Conservation (phyloP, 352 stramenopile genomes). For the Elongisporangium anandrum region DNA sequence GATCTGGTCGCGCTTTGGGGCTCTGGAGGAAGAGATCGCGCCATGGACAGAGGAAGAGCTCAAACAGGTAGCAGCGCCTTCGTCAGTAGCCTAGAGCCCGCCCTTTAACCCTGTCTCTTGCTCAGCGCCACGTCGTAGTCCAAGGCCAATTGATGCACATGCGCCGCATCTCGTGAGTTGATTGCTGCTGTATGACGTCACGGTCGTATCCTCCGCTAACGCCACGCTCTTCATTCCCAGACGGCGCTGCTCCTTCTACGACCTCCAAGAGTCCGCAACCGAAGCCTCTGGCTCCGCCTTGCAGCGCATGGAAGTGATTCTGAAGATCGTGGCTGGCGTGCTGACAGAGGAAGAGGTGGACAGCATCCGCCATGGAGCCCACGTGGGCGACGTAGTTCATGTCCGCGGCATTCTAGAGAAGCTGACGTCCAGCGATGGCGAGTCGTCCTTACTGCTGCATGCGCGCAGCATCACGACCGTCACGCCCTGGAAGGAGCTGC, state of each 20-base stretch:
- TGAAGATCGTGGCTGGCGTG: slow-evolving; percentile 71
- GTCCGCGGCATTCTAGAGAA: slow-evolving; percentile 57
- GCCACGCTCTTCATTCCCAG: slow-evolving; percentile 12
- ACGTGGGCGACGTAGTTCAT: slow-evolving; percentile 64
- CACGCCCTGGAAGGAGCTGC: slow-evolving; percentile 44
- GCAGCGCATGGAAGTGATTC: slow-evolving; percentile 62
- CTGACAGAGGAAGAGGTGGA: slow-evolving; percentile 63
- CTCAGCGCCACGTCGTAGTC: slow-evolving; percentile 34
- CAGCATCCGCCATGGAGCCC: slow-evolving; percentile 51
- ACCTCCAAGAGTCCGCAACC: slow-evolving; percentile 31
- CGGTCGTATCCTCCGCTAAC: background rate
- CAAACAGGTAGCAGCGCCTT: slow-evolving; percentile 5
- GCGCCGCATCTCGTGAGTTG: slow-evolving; percentile 59
- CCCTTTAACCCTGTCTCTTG: no score
- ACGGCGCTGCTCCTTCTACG: slow-evolving; percentile 73
- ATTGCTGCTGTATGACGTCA: background rate
- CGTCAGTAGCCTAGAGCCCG: no score
- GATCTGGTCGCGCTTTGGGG: slow-evolving; percentile 42
- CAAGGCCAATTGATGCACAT: slow-evolving; percentile 75
- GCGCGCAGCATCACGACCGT: slow-evolving; percentile 34
- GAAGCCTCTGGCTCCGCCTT: slow-evolving; percentile 1
- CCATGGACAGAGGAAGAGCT: slow-evolving; percentile 17
- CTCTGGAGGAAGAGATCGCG: slow-evolving; percentile 33
- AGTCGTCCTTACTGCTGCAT: slow-evolving; percentile 30
- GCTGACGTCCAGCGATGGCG: slow-evolving; percentile 7